Base-by-base conservation (phyloP, 2,329 filamentous ascomycete species). In the Colletotrichum sp. region DNA sequence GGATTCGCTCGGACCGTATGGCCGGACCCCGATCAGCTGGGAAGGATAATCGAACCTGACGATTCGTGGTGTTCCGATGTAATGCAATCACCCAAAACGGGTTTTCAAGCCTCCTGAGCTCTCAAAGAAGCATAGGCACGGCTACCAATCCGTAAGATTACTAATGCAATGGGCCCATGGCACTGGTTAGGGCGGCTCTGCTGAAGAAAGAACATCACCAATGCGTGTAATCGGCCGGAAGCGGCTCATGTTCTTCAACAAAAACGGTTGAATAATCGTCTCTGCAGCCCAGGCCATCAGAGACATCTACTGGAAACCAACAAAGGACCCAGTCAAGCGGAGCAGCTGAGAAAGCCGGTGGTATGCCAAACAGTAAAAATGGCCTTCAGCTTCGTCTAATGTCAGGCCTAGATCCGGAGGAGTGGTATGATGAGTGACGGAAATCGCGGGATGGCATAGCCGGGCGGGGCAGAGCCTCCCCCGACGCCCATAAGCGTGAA, bases 351-450 rank as follows among this genome's bases (percentile, higher is more conserved):
- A 34, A 26, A 24, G 44, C 57, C n/a, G 57, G 28, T 73, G 70
- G 44, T 34, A 60, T 65, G 26, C 24, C n/a, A 16, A 44, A 64
- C 13, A 24, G 44, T 55, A 30, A 55, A 63, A 66, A 21, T 67
- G 24, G 55, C 24, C 52, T 71, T 71, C 49, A 55, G 57, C 59
- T 59, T 68, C 70, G 59, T 72, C 69, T 30, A 64, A 73, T 64
- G n/a, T 67, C 63, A 73, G 32, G 44, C 72, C 44, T 62, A n/a
- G 63, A 69, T 76, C 63, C 70, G 57, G 57, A 55, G 21, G 70
- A 49, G 44, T 64, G 57, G 70, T 64, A 65, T 73, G 32, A 68
- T 65, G 73, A 21, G n/a, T 18, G 57, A 36, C 64, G 57, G n/a
- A 55, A 65, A 59, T 65, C 55, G 69, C 8, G 18, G 67, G 55